These are phyloP conservation scores for Populus simonii DNA, from an alignment of 345 rosid species.

Conservation along the genomic window DNA sequence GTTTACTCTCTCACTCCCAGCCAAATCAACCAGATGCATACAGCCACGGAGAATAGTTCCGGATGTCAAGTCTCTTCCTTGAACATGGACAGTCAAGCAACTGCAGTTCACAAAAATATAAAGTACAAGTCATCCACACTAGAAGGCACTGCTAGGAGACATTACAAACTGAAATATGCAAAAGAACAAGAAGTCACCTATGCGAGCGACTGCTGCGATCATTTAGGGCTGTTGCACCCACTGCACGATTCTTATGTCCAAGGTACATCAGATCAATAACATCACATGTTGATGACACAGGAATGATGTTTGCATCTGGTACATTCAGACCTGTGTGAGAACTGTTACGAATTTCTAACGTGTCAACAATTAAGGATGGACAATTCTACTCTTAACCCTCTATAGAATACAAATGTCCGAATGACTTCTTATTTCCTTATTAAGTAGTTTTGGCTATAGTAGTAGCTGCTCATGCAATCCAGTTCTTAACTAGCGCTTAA, in stretches of 20 bases:
- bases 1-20: slow-evolving; percentile 95
- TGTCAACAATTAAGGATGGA: slow-evolving; percentile 49
- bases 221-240: slow-evolving; percentile 93
- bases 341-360: slow-evolving; percentile 89
- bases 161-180: neutral
- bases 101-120: slow-evolving; percentile 41
- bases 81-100: slow-evolving; percentile 96
- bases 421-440: neutral
- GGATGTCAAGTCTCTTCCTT: slow-evolving; percentile 84
- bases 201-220: slow-evolving; percentile 99
- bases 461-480: neutral
- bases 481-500: neutral
- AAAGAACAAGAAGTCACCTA: slow-evolving; percentile 46
- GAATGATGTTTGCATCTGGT: slow-evolving; percentile 82
- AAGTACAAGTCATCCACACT: neutral
- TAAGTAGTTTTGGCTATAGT: neutral
- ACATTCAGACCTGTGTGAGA: slow-evolving; percentile 93
- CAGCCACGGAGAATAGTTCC: slow-evolving; percentile 80
- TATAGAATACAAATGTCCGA: neutral
- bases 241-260: slow-evolving; percentile 88
- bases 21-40: slow-evolving; percentile 96
- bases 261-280: slow-evolving; percentile 88
- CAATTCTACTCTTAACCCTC: neutral
- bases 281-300: slow-evolving; percentile 78
- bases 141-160: neutral